Evolutionary conservation across 2,329 filamentous ascomycete species (phyloP), one percentile per base, ranked within the genome.

Genomic region (Aspergillus proliferans): DNA sequence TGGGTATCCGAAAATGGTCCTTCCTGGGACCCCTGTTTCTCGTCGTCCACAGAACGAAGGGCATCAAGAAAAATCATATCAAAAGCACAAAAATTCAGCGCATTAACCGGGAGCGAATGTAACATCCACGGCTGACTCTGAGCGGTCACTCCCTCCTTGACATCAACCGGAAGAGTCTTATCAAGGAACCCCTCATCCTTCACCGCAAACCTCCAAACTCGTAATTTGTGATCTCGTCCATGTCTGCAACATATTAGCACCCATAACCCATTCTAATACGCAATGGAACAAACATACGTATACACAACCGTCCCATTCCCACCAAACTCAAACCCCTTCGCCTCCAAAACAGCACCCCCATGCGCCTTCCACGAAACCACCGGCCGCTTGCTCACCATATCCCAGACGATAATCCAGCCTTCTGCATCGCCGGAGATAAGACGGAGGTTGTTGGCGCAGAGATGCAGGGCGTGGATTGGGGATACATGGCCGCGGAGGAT

Each of bases 331-430:
- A 90, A 95, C 33, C 77, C 82, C 43, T 78, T 78, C 38, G 93
- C 76, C 3, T 85, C 87, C 14, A 97, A 76, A 24, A 97, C 84
- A 18, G 88, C 81, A 30, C 81, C 85, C 41, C 82, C 76, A 67
- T 98, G 93, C 1, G 89, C 87, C 60, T 81, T 85, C 93, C 93
- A 98, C 3, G 93, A 88, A 1, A 86, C 88, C 7, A 83, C 77
- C 0, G 92, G 82, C 30, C 93, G 80, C 75, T 94, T 91, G 46
- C 84, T 87, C 22, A 85, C 79, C 36, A 95, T 74, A 64, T 88
- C 85, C 93, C 93, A 98, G 19, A 90, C 72, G 6, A 95, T 80
- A 30, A 95, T 76, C 78, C 86, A 96, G 51, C 93, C 93, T 39
- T 95, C 87, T 7, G 89, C 87, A 70, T 98, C 93, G 33, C 87